Conservation (phyloP, 2,329 filamentous ascomycete genomes). For the Mycocentrospora acerina region DNA sequence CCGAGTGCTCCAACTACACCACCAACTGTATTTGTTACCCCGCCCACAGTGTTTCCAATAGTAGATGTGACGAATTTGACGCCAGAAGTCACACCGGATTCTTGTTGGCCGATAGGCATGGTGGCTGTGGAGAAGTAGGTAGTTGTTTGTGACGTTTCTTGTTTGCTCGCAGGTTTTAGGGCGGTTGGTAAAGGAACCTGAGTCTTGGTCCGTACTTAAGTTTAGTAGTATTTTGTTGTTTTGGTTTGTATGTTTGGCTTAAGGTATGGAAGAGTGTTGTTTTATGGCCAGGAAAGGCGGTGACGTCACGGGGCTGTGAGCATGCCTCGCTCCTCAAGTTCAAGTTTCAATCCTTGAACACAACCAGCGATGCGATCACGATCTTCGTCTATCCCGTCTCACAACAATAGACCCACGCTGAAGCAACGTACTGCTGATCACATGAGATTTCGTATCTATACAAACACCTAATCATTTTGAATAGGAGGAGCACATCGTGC, state of each 20-base stretch:
- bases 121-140: conserved; percentile 9
- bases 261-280: conserved; percentile 4
- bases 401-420: no score
- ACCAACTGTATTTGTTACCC: conserved; percentile 55
- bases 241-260: conserved; percentile 2
- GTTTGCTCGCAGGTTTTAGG: neutral
- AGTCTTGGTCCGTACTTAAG: conserved; percentile 7
- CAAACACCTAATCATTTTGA: no score
- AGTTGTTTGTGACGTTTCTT: conserved; percentile 1
- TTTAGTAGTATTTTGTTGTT: conserved; percentile 5
- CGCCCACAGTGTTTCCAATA: conserved; percentile 57
- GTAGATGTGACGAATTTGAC: conserved; percentile 59
- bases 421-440: no score
- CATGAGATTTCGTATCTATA: no score
- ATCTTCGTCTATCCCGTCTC: no score
- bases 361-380: neutral
- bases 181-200: conserved; percentile 1
- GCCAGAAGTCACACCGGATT: conserved; percentile 52
- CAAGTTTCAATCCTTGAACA: neutral
- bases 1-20: conserved; percentile 54
- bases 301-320: conserved; percentile 10
- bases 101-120: conserved; percentile 41
- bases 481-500: no score
- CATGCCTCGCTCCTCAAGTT: neutral
- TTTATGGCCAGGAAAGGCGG: neutral